phyloP scores from a whole-genome alignment of 2,329 filamentous ascomycete genomes.

The Westerdykella aurantiaca region DNA sequence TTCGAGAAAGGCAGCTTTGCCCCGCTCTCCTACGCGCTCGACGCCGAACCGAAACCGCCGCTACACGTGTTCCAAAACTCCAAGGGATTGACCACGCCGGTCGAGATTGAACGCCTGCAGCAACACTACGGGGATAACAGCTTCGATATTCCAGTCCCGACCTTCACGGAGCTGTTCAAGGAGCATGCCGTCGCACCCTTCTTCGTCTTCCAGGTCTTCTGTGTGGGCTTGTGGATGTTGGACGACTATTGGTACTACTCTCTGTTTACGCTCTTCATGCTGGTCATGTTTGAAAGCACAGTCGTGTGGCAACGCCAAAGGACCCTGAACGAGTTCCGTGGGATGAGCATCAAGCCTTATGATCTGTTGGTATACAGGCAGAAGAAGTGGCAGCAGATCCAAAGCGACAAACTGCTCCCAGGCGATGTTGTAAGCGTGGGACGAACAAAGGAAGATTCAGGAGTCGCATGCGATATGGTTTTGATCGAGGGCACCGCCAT shows the following conservation, averaged over 20 bases:
- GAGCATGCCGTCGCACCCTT: constrained; percentile 98
- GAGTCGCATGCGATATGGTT: constrained; percentile 95
- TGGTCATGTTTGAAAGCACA: constrained; percentile 94
- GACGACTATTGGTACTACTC: constrained; percentile 99
- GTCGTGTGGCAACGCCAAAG: constrained; percentile 98
- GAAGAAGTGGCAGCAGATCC: constrained; percentile 80
- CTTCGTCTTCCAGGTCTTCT: constrained; percentile 99
- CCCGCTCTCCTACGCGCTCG: constrained; percentile 76
- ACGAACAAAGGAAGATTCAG: constrained; percentile 92
- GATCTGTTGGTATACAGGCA: constrained; percentile 85
- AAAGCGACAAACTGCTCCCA: constrained; percentile 86
- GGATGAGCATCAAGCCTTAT: constrained; percentile 99
- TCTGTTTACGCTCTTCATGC: constrained; percentile 97
- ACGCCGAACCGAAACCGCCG: constrained; percentile 74
- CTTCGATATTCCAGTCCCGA: constrained; percentile 96
- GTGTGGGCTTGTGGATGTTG: constrained; percentile 95
- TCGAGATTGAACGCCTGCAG: constrained; percentile 73
- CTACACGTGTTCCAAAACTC: constrained; percentile 74
- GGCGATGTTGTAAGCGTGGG: constrained; percentile 90
- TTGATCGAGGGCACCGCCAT: constrained; percentile 92
- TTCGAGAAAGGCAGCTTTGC: constrained; percentile 67
- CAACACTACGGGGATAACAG: constrained; percentile 94
- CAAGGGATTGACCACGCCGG: constrained; percentile 64
- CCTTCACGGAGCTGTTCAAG: constrained; percentile 92
- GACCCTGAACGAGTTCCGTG: constrained; percentile 91